A percentile compares a stretch with the other conserved stretches of the same genome.
Conservation (phyloP, 1,284 basidiomycete genomes). For the Ganoderma leucocontextum region DNA sequence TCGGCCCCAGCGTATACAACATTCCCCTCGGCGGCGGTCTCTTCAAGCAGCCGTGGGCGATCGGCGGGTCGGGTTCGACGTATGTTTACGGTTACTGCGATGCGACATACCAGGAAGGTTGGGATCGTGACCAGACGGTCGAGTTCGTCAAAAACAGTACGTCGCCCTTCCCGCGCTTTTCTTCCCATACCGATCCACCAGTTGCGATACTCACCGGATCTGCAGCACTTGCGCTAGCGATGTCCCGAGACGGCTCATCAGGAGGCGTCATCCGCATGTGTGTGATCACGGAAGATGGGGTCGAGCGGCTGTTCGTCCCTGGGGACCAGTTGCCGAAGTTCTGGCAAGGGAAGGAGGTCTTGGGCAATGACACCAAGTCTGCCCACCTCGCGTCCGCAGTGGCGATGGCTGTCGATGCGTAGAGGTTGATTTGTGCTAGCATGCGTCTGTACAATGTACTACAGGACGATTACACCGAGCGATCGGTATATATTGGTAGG, state of each 20-base stretch:
- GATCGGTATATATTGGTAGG: conserved; percentile 31
- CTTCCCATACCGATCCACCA: conserved; percentile 13
- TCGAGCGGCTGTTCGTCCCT: conserved; percentile 95
- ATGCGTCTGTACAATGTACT: conserved; percentile 27
- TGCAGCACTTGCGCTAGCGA: conserved; percentile 91
- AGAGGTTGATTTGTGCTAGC: conserved; percentile 31
- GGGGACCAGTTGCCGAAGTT: conserved; percentile 89
- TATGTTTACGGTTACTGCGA: conserved; percentile 99
- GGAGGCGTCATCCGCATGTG: conserved; percentile 98
- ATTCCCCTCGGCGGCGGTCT: conserved; percentile 94
- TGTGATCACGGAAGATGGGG: conserved; percentile 92
- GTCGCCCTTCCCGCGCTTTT: conserved; percentile 44
- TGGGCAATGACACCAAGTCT: conserved; percentile 50
- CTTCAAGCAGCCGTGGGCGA: conserved; percentile 97
- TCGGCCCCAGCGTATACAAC: conserved; percentile 96
- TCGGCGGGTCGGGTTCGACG: conserved; percentile 95
- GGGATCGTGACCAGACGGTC: conserved; percentile 90
- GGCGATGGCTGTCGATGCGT: conserved; percentile 76
- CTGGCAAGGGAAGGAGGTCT: conserved; percentile 83
- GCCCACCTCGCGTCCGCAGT: conserved; percentile 45
- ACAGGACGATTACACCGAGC: conserved; percentile 25
- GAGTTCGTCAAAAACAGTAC: conserved; percentile 96
- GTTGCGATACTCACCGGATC: background rate
- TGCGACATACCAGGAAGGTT: conserved; percentile 96
- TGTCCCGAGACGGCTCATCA: conserved; percentile 98